A percentile compares a stretch with the other conserved stretches of the same genome.
Conservation (phyloP, 208 protist species). For the Leishmania gerbilli region DNA sequence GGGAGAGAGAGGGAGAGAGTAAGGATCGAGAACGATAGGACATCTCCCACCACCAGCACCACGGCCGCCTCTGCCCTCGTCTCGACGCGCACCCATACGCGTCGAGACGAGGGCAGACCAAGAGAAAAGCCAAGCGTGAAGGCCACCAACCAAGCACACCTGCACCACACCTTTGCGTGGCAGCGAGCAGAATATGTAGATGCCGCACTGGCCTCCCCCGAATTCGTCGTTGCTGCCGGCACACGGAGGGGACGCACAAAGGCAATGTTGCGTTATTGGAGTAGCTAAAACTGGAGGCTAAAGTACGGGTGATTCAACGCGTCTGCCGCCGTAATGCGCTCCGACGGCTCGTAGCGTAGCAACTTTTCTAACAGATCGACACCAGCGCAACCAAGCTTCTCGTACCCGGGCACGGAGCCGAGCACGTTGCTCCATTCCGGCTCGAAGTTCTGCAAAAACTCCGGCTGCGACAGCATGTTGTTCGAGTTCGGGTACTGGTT, state of each 20-base stretch:
- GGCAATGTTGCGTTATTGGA: not conserved
- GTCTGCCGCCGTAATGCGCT: constrained; percentile 77
- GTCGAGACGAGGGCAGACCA: not conserved
- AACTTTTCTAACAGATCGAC: constrained; percentile 69
- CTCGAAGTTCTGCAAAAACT: constrained; percentile 64
- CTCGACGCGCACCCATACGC: too few species aligned
- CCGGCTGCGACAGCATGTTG: constrained; percentile 73
- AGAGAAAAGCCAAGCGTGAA: not conserved
- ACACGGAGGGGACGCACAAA: not conserved
- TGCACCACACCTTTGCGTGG: not conserved
- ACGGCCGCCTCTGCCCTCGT: not conserved
- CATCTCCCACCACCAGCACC: not conserved
- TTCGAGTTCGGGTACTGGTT: constrained; percentile 81
- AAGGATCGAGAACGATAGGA: not conserved
- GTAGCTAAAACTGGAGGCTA: constrained; percentile 48
- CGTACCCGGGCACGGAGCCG: constrained; percentile 40
- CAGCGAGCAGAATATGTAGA: not conserved
- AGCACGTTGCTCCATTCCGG: constrained; percentile 61
- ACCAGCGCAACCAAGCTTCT: constrained; percentile 65
- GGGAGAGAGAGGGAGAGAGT: not conserved
- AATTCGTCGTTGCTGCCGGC: not conserved
- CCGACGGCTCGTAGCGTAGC: constrained; percentile 72
- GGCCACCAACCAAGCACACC: not conserved
- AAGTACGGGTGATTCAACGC: constrained; percentile 90
- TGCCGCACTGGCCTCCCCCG: not conserved